Percentiles rank a stretch among this genome's conserved stretches.
These are phyloP conservation scores for Rubroshorea leprosula DNA, from an alignment of 345 rosid species.

Conservation along the genomic window DNA sequence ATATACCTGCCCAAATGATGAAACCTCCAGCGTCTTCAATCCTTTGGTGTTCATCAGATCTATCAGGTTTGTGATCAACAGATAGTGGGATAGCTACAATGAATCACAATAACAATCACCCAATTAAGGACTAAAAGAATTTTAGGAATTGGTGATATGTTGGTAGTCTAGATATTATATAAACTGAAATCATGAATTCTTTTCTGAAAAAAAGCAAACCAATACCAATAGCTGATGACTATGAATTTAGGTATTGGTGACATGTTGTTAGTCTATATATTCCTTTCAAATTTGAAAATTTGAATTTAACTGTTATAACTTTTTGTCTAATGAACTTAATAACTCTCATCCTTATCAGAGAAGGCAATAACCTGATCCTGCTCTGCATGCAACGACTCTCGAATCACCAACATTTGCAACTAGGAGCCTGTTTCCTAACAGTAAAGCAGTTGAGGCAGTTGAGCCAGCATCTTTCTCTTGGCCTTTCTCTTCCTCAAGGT, in stretches of 20 bases:
- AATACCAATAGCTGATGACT: too few relatives aligned
- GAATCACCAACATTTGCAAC: conserved; percentile 74
- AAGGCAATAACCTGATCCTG: conserved; percentile 40
- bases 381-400: conserved; percentile 46
- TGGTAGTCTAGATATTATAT: background rate
- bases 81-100: conserved; percentile 38
- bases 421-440: conserved; percentile 40
- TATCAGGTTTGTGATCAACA: conserved; percentile 46
- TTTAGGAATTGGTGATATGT: background rate
- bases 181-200: background rate
- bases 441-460: conserved; percentile 51
- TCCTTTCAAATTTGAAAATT: too few relatives aligned
- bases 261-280: too few relatives aligned
- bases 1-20: conserved; percentile 46
- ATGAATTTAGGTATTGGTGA: too few relatives aligned
- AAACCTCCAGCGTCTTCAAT: conserved; percentile 49
- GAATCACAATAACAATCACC: conserved; percentile 3
- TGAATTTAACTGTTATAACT: too few relatives aligned
- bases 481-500: conserved; percentile 38
- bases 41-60: conserved; percentile 45
- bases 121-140: too few relatives aligned
- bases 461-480: conserved; percentile 49
- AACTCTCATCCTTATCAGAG: background rate
- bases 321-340: too few relatives aligned
- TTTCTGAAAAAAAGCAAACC: background rate